Evolutionary conservation across 139 green algal species (phyloP), one percentile per base, ranked within the genome.

Genomic region (Picochlorum sp.): DNA sequence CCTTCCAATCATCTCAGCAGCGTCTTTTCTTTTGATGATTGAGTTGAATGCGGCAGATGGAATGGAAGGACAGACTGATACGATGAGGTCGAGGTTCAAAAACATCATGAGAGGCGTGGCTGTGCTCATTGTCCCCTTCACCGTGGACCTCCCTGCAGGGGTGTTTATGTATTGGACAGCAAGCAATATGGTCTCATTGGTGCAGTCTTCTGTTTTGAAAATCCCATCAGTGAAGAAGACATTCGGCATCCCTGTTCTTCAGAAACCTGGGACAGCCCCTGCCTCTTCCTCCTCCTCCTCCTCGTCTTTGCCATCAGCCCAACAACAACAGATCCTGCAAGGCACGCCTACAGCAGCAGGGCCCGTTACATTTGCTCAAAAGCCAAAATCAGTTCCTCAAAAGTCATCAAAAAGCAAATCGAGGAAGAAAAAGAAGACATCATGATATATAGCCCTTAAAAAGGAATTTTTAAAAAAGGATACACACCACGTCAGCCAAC

Each of bases 21-120:
- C 63, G 11, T 62, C 81, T 11, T 94, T 94, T 26, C 67, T 96
- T 26, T 63, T 73, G 0, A 88, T 85, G 28, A 73, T 96, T 6
- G 71, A 94, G 73, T 71, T 86, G 37, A 79, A 79, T 5, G 81
- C 79, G 6, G 69, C 83, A 15, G 81, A 89, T 56, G 83, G 78
- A 55, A 88, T 85, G 83, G 67, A 84, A 56, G 82, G 69, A 56
- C 75, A 60, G 58, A 55, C 68, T 1, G 54, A 68, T 3, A 37
- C 63, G 28, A 76, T 62, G 24, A 61, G 72, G 28, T 57, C 54
- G 31, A 49, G 45, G 11, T 87, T 94, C 67, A 91, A 94, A 65
- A 85, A 68, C 44, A 9, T 84, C 9, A 80, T 95, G 67, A 65
- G 80, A 1, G 60, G 52, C 5, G 14, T 88, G 16, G 74, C 75